These are phyloP conservation scores for Grosmannia serpens DNA, from an alignment of 2,329 filamentous ascomycete species.

Conservation along the genomic window DNA sequence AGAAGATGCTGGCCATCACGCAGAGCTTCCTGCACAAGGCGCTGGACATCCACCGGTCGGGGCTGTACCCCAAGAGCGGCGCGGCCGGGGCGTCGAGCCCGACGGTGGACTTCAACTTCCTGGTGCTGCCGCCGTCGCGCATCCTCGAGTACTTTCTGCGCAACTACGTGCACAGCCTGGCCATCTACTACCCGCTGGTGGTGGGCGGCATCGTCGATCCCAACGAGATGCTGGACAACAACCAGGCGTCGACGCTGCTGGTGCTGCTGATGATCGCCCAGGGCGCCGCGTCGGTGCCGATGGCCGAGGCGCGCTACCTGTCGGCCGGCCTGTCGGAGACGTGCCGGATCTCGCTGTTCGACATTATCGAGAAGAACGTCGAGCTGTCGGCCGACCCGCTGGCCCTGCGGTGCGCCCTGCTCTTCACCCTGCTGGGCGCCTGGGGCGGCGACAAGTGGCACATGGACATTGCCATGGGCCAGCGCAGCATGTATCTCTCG, in stretches of 20 bases:
- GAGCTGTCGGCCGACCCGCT: slow-evolving; percentile 51
- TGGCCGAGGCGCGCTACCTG: slow-evolving; percentile 51
- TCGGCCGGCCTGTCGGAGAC: slow-evolving; percentile 58
- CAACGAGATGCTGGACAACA: slow-evolving; percentile 56
- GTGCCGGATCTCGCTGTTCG: slow-evolving; percentile 60
- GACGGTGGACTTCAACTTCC: slow-evolving; percentile 40
- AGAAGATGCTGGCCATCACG: slow-evolving; percentile 60
- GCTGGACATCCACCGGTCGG: slow-evolving; percentile 52
- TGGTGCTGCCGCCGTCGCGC: slow-evolving; percentile 53
- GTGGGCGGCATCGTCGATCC: slow-evolving; percentile 49
- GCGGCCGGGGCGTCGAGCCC: slow-evolving; percentile 29
- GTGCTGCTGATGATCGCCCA: slow-evolving; percentile 63
- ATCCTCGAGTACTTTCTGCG: slow-evolving; percentile 57
- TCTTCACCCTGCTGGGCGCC: slow-evolving; percentile 56
- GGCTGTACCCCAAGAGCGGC: slow-evolving; percentile 17
- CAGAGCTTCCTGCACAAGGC: slow-evolving; percentile 61
- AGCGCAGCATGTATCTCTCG: slow-evolving; percentile 60
- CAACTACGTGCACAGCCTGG: slow-evolving; percentile 54
- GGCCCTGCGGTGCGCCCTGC: slow-evolving; percentile 47
- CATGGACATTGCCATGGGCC: slow-evolving; percentile 66
- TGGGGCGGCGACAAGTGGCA: slow-evolving; percentile 71
- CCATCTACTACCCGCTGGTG: slow-evolving; percentile 54
- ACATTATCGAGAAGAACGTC: slow-evolving; percentile 61
- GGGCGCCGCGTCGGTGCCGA: slow-evolving; percentile 54
- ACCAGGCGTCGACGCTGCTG: slow-evolving; percentile 52